phyloP scores from a whole-genome alignment of 1,139 yeast genomes.

The Lodderomyces oxycetoniae region DNA sequence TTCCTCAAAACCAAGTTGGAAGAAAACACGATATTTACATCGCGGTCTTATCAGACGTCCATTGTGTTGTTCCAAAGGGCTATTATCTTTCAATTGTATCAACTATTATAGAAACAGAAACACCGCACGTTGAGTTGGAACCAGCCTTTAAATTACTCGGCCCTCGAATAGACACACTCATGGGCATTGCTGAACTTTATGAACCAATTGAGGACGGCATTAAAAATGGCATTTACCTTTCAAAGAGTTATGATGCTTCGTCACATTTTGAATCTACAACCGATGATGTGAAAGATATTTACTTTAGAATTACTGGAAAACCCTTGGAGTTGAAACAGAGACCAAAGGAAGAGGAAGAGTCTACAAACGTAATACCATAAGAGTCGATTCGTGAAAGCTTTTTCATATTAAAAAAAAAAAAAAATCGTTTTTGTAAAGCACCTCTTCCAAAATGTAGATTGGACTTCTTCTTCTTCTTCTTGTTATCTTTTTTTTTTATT shows the following conservation, averaged over 20 bases:
- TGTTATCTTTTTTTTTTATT: background rate
- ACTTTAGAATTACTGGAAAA: constrained; percentile 87
- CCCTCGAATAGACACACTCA: constrained; percentile 72
- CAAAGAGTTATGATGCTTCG: constrained; percentile 88
- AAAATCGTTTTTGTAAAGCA: too few relatives aligned
- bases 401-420: too few relatives aligned
- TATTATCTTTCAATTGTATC: constrained; percentile 91
- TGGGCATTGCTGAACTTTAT: constrained; percentile 90
- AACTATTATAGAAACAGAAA: constrained; percentile 89
- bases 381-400: background rate
- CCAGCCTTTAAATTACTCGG: constrained; percentile 94
- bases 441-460: too few relatives aligned
- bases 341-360: constrained; percentile 59
- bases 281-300: constrained; percentile 92
- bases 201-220: constrained; percentile 86
- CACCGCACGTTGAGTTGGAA: constrained; percentile 88
- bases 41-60: constrained; percentile 85
- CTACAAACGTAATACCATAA: constrained; percentile 14
- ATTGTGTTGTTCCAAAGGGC: constrained; percentile 87
- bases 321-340: constrained; percentile 83
- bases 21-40: constrained; percentile 93
- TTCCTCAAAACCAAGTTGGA: constrained; percentile 93
- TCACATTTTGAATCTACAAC: constrained; percentile 96
- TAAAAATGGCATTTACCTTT: constrained; percentile 70
- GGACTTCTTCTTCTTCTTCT: too few relatives aligned